phyloP scores from a whole-genome alignment of 1,284 basidiomycete species.

The Trametes hirsuta region DNA sequence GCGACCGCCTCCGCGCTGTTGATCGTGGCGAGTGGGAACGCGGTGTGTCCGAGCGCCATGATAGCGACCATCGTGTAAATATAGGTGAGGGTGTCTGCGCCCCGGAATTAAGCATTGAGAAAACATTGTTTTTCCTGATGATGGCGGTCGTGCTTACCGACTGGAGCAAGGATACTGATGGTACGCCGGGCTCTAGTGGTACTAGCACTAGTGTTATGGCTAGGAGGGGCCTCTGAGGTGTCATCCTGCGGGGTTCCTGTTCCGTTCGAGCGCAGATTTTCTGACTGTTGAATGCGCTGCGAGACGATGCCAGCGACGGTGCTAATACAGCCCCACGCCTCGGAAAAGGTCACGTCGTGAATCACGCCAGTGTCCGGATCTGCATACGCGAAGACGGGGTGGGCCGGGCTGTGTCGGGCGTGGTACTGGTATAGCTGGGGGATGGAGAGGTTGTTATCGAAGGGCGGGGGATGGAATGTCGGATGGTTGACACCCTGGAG shows the following conservation, averaged over 20 bases:
- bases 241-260: no score
- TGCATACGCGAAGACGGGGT: slow-evolving; percentile 28
- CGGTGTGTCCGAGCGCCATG: slow-evolving; percentile 11
- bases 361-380: neutral
- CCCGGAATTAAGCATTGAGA: neutral
- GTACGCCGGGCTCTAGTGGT: neutral
- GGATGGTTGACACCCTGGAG: neutral
- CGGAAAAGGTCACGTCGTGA: neutral
- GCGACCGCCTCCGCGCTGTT: slow-evolving; percentile 17
- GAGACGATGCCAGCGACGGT: neutral
- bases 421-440: slow-evolving; percentile 29
- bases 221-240: no score
- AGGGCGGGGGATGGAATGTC: slow-evolving; percentile 12
- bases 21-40: slow-evolving; percentile 18
- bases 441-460: slow-evolving; percentile 17
- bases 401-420: slow-evolving; percentile 23
- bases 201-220: no score
- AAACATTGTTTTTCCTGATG: neutral
- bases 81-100: slow-evolving; percentile 9
- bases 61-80: slow-evolving; percentile 8
- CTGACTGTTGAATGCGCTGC: no score
- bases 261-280: no score
- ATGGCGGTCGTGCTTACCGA: neutral
- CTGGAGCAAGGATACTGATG: slow-evolving; percentile 3
- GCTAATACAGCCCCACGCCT: slow-evolving; percentile 6